A percentile compares a stretch with the other conserved stretches of the same genome.
Conservation (phyloP, 169 alveolate genomes). For the Plasmodium gallinaceum region DNA sequence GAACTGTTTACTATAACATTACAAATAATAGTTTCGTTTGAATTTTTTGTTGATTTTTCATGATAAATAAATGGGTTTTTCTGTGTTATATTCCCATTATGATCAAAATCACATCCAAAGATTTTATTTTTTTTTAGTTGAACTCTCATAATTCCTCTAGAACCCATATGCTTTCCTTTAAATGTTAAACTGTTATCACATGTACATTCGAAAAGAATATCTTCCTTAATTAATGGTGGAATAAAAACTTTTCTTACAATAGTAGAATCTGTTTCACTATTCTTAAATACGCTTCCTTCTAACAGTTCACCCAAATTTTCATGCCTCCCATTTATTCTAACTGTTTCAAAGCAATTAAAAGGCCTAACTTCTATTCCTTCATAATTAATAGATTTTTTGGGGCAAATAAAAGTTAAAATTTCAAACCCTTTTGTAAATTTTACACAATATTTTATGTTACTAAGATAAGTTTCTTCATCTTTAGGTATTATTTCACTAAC, state of each 20-base stretch:
- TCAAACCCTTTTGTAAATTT: constrained; percentile 52
- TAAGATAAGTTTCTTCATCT: background rate
- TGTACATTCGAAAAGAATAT: constrained; percentile 42
- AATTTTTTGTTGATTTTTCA: background rate
- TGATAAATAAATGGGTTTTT: background rate
- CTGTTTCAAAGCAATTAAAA: constrained; percentile 20
- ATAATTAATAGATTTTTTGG: constrained; percentile 15
- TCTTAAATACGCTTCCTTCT: constrained; percentile 31
- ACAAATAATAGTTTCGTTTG: constrained; percentile 1
- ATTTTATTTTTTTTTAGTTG: constrained; percentile 29
- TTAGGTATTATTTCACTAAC: background rate
- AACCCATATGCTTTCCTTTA: constrained; percentile 15
- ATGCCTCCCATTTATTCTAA: constrained; percentile 22
- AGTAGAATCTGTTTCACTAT: constrained; percentile 3
- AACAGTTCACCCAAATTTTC: constrained; percentile 12
- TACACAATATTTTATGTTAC: constrained; percentile 23
- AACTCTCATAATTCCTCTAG: constrained; percentile 56
- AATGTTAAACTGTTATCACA: constrained; percentile 61
- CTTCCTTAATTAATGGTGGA: constrained; percentile 31
- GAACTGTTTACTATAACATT: constrained; percentile 7
- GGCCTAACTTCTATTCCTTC: constrained; percentile 48
- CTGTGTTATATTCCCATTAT: background rate
- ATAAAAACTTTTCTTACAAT: constrained; percentile 38
- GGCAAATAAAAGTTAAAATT: constrained; percentile 42
- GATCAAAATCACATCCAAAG: constrained; percentile 58